Evolutionary conservation across 73 alveolate species (phyloP).

Genomic region (Paramecium octaurelia): DNA sequence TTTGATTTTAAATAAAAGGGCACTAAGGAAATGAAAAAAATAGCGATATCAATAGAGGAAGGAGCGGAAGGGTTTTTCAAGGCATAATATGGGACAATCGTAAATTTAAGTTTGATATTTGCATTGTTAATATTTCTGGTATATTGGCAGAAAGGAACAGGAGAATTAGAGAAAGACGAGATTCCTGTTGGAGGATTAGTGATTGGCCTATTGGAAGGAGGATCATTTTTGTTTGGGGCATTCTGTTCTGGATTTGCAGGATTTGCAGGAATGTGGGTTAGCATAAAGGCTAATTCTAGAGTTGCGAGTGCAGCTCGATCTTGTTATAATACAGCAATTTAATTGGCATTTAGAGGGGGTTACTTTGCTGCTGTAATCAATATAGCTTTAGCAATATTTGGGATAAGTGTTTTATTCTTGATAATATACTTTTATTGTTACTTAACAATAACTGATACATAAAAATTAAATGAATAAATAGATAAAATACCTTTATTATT

Average conservation of each 20-base stretch:
- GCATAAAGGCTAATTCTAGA: constrained; percentile 81
- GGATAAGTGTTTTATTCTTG: constrained; percentile 68
- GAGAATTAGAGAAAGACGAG: constrained; percentile 53
- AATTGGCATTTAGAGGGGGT: constrained; percentile 84
- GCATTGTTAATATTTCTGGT: constrained; percentile 62
- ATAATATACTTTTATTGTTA: constrained; percentile 56
- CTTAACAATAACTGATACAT: background rate
- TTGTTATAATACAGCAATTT: constrained; percentile 79
- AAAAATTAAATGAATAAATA: constrained; percentile 65
- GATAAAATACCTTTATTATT: constrained; percentile 76
- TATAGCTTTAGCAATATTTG: constrained; percentile 82
- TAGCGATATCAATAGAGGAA: constrained; percentile 75
- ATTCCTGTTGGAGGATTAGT: constrained; percentile 60
- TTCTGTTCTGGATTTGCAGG: constrained; percentile 80
- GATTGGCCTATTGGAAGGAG: constrained; percentile 66
- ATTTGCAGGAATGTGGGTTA: constrained; percentile 87
- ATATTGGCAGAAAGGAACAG: constrained; percentile 64
- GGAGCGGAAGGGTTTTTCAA: constrained; percentile 86
- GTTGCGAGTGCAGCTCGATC: constrained; percentile 82
- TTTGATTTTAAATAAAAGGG: constrained; percentile 56
- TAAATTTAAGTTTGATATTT: constrained; percentile 65
- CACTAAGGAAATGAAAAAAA: constrained; percentile 69
- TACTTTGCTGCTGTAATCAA: constrained; percentile 82
- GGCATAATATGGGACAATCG: constrained; percentile 78
- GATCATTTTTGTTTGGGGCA: constrained; percentile 79